Evolutionary conservation across 441 rosid species (phyloP), one percentile per base, ranked within the genome.

Genomic region (Capsella rubella): DNA sequence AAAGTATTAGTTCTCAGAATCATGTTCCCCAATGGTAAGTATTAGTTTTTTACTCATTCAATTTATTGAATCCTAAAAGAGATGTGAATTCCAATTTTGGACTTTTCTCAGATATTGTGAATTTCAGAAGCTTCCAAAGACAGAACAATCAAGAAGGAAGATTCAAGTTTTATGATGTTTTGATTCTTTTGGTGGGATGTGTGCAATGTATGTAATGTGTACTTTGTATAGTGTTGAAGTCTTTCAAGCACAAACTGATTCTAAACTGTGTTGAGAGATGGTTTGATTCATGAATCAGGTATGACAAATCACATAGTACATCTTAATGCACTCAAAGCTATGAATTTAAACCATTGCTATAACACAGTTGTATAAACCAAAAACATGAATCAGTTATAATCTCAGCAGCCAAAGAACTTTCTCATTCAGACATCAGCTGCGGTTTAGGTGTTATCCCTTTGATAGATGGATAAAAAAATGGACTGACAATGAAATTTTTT

Each of bases 21-120:
- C 67, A 76, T 27, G 13, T 57, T 65, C 61, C 75, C 51, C 52
- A 69, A 46, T 78, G 83, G 85, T 86, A 76, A 56, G 40, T 57
- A 32, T 21, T 1, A 21, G 25, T 1, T 12, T 8, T 64, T 32
- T 32, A 62, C 69, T 29, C 63, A 16, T 35, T 21, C 25, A 21
- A 21, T 21, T 21, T 21, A 21, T 18, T 31, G 2, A 67, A 43
- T 29, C 63, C 5, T 16, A 2, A 12, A n/a, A 42, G 25, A 45
- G 13, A 28, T 62, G 2, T 31, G 6, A 52, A 15, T 10, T 35
- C 7, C 6, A 27, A 11, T 28, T 40, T 0, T 18, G 14, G 3
- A 45, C 64, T 13, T 29, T 7, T 60, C 6, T 28, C 75, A 61
- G 53, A 21, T 21, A 21, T 21, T 21, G 45, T 47, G 16, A 47